A percentile compares a stretch with the other conserved stretches of the same genome.
Evolutionary conservation across 257 asterid species (phyloP).

Genomic region (Scutellaria baicalensis): DNA sequence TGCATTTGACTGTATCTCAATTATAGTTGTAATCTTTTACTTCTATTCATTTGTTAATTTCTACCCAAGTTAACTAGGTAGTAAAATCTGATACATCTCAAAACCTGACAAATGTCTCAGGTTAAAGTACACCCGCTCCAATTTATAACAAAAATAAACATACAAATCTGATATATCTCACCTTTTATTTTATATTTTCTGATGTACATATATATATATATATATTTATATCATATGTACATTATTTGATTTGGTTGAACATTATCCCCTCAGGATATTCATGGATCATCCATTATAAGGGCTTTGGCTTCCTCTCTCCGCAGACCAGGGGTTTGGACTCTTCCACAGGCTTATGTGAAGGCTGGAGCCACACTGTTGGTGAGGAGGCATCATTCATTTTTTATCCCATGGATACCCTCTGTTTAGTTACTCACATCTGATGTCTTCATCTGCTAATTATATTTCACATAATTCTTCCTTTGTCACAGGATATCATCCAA

Average conservation of each 20-base stretch:
- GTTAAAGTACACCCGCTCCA: too few relatives aligned
- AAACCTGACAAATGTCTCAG: too few relatives aligned
- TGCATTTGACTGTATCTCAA: not conserved
- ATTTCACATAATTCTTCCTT: conserved; percentile 8
- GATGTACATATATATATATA: too few relatives aligned
- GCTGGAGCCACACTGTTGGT: conserved; percentile 81
- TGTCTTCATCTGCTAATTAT: conserved; percentile 6
- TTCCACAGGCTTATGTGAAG: conserved; percentile 62
- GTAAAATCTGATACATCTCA: not conserved
- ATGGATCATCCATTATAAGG: conserved; percentile 52
- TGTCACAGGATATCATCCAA: conserved; percentile 73
- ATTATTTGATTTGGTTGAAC: conserved; percentile 4
- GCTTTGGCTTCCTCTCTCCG: conserved; percentile 55
- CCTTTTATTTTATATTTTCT: not conserved
- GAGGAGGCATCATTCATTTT: conserved; percentile 19
- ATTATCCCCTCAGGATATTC: conserved; percentile 46
- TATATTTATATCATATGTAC: not conserved
- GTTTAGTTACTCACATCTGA: conserved; percentile 1
- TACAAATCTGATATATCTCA: not conserved
- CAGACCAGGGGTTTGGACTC: conserved; percentile 59
- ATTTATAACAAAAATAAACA: too few relatives aligned
- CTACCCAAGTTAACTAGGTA: not conserved
- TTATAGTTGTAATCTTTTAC: conserved; percentile 1
- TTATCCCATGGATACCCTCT: conserved; percentile 9
- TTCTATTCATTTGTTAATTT: not conserved